Evolutionary conservation across 805 yeast species (phyloP), one percentile per base, ranked within the genome.

Genomic region (Starmerella geochares): DNA sequence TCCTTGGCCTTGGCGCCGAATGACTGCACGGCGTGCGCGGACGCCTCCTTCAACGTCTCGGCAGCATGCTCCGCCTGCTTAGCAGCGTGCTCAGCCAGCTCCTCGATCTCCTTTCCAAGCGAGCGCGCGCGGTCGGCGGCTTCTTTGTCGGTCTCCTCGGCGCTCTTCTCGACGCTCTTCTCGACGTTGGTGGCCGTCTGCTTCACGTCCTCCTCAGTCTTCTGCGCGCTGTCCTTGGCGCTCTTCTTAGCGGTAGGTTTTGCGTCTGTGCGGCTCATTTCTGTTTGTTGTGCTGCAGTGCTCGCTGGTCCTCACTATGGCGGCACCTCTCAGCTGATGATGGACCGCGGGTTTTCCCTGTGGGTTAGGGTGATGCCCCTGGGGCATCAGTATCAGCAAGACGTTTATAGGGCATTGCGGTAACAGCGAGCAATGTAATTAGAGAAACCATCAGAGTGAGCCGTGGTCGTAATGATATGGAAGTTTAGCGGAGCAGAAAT

Each of bases 1-100:
- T 38, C 38, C 48, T 47, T 37, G 24, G 61, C 59, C n/a, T 54
- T 54, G 45, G 56, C 57, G 31, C 52, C 51, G 29, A 58, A 42
- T 40, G 55, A 48, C 32, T 58, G 60, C 19, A 48, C 54, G 19
- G 57, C 24, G 44, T 51, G 46, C 29, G 55, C 50, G 19, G 56
- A 40, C 29, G 50, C 43, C 47, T 46, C 48, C 46, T 55, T 48
- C 25, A 56, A 46, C 17, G 50, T 25, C 14, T 46, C 50, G 25
- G 23, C 33, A n/a, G 44, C 48, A 16, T 46, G 10, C 40, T 51
- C 42, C 25, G 48, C 51, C 31, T 46, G 41, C 19, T 50, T 43
- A 13, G 29, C 23, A 20, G 51, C 49, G n/a, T 43, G 28, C 21
- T 46, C 51, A 11, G 32, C 48, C 4, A 39, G 13, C 44, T 47